A percentile compares a stretch with the other conserved stretches of the same genome.
Conservation (phyloP, 2,329 filamentous ascomycete species). For the Penicillium sclerotiorum region DNA sequence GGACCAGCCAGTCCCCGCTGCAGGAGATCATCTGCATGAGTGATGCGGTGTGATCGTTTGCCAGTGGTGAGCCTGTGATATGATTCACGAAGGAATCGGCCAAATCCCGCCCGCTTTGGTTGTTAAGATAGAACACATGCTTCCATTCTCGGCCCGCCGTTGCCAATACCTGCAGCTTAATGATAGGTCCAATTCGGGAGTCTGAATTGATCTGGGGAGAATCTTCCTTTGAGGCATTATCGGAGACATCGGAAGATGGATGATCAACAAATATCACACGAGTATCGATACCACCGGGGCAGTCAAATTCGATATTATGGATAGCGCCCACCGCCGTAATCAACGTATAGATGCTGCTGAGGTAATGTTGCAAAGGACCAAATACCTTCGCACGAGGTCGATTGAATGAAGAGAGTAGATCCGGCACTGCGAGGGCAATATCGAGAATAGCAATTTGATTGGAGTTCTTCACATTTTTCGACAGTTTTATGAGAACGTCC, state of each 20-base stretch:
- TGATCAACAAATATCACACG: constrained; percentile 75
- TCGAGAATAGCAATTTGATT: constrained; percentile 50
- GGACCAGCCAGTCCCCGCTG: constrained; percentile 24
- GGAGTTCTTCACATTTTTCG: constrained; percentile 34
- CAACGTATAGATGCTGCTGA: constrained; percentile 78
- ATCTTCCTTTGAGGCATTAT: constrained; percentile 10
- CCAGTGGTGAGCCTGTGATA: neutral
- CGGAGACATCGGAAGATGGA: constrained; percentile 35
- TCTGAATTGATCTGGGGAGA: too few relatives aligned
- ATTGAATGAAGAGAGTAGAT: constrained; percentile 57
- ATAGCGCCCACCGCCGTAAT: constrained; percentile 71
- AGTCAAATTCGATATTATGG: constrained; percentile 63
- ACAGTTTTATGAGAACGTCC: constrained; percentile 56
- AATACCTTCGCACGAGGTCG: constrained; percentile 63
- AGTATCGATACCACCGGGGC: constrained; percentile 72
- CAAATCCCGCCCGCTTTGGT: constrained; percentile 29
- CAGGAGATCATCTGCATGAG: constrained; percentile 25
- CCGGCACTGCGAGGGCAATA: constrained; percentile 65
- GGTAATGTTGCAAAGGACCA: constrained; percentile 68
- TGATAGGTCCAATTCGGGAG: constrained; percentile 51
- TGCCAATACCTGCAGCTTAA: constrained; percentile 53
- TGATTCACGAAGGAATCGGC: constrained; percentile 34
- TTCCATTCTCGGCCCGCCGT: constrained; percentile 38
- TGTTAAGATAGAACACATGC: constrained; percentile 35
- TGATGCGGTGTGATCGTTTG: constrained; percentile 15